These are phyloP conservation scores for Helicocarpus griseus DNA, from an alignment of 2,329 filamentous ascomycete genomes.

Conservation along the genomic window DNA sequence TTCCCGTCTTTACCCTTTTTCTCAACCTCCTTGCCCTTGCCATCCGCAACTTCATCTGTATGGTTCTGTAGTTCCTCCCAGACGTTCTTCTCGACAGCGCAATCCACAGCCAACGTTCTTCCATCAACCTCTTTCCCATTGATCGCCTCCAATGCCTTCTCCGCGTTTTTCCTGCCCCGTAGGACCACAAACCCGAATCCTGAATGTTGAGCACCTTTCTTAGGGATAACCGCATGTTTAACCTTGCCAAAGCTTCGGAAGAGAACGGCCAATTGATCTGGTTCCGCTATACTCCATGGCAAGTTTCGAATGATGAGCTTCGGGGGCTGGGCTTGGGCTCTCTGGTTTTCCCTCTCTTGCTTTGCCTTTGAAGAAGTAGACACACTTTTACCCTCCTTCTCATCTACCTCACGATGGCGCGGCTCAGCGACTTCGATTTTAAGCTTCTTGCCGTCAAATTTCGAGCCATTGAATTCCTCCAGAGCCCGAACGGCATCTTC, in stretches of 20 bases:
- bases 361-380: constrained; percentile 27
- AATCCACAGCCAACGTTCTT: constrained; percentile 83
- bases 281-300: constrained; percentile 87
- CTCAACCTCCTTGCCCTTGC: constrained; percentile 22
- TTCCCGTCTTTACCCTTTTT: constrained; percentile 49
- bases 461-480: constrained; percentile 67
- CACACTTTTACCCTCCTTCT: constrained; percentile 36
- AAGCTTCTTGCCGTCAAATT: constrained; percentile 71
- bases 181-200: constrained; percentile 92
- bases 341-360: constrained; percentile 46
- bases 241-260: constrained; percentile 89
- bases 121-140: constrained; percentile 90
- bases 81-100: constrained; percentile 83
- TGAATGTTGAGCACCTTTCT: constrained; percentile 59
- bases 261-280: constrained; percentile 66
- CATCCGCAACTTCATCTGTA: constrained; percentile 23
- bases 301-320: constrained; percentile 86
- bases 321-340: constrained; percentile 51
- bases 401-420: constrained; percentile 58
- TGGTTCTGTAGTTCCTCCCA: constrained; percentile 61
- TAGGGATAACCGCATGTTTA: constrained; percentile 76
- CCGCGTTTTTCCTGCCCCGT: constrained; percentile 79
- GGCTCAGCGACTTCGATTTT: constrained; percentile 81
- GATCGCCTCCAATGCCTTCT: constrained; percentile 71
- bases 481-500: constrained; percentile 80